A percentile compares a stretch with the other conserved stretches of the same genome.
These are phyloP conservation scores for Ceratocystis alfenasii DNA, from an alignment of 2,329 filamentous ascomycete genomes.

Conservation along the genomic window DNA sequence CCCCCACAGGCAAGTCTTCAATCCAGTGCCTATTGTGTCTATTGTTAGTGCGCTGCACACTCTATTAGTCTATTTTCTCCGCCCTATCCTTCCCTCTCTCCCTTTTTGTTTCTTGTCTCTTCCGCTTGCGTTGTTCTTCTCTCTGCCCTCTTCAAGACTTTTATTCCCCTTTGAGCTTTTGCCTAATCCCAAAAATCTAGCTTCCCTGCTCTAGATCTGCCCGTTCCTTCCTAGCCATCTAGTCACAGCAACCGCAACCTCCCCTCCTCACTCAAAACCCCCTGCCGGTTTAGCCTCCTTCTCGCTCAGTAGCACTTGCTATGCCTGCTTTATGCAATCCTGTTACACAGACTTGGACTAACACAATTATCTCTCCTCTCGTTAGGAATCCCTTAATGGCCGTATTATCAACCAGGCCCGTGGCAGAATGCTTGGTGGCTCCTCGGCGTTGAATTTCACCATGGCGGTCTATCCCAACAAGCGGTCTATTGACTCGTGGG, in stretches of 20 bases:
- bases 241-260: neutral
- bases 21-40: neutral
- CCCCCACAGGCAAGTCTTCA: constrained; percentile 17
- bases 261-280: neutral
- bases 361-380: neutral
- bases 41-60: neutral
- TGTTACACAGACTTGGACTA: constrained; percentile 7
- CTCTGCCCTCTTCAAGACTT: neutral
- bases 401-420: constrained; percentile 30
- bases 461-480: constrained; percentile 26
- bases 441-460: constrained; percentile 49
- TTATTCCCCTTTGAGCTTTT: neutral
- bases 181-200: neutral
- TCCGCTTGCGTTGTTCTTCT: neutral
- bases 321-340: neutral
- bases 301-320: neutral
- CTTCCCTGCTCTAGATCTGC: neutral
- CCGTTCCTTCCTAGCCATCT: neutral
- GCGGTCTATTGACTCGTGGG: constrained; percentile 24
- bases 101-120: constrained; percentile 6
- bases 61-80: neutral
- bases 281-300: neutral
- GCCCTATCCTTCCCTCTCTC: constrained; percentile 5
- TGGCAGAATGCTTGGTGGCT: constrained; percentile 48
- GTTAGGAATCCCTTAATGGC: constrained; percentile 22